phyloP scores from a whole-genome alignment of 306 rosid species.

The Hippophae tibetana region DNA sequence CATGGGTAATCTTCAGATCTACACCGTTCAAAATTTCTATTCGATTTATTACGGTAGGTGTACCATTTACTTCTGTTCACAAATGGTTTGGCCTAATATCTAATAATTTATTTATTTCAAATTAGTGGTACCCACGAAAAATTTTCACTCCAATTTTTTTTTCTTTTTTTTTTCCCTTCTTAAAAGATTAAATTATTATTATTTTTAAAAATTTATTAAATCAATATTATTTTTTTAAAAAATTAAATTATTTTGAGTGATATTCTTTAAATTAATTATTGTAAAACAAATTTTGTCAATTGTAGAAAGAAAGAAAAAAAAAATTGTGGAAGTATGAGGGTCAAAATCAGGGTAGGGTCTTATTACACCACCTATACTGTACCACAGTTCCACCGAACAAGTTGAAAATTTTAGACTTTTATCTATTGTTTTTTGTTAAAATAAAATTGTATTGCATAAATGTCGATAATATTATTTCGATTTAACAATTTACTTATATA shows the following conservation, averaged over 20 bases:
- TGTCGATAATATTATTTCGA: too few relatives aligned
- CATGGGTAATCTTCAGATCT: constrained; percentile 13
- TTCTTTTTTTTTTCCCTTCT: not conserved
- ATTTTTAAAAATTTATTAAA: not conserved
- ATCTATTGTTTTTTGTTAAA: too few relatives aligned
- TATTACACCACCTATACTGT: constrained; percentile 33
- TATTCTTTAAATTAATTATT: constrained; percentile 18
- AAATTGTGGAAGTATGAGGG: constrained; percentile 21
- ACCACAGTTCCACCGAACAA: constrained; percentile 49
- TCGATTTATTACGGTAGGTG: constrained; percentile 78
- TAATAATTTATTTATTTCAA: constrained; percentile 37
- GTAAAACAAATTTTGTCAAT: constrained; percentile 30
- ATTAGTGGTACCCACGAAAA: constrained; percentile 49
- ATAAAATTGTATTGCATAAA: too few relatives aligned
- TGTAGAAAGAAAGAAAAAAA: too few relatives aligned
- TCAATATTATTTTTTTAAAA: not conserved
- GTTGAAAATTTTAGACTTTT: constrained; percentile 26
- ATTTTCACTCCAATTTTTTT: not conserved
- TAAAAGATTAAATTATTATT: not conserved
- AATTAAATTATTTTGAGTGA: not conserved
- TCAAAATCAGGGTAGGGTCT: constrained; percentile 61
- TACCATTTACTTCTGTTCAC: constrained; percentile 63
- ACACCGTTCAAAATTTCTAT: constrained; percentile 29
- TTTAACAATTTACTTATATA: too few relatives aligned
- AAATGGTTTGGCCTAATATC: constrained; percentile 59